phyloP scores from a whole-genome alignment of 2,329 filamentous ascomycete species.

The Parastagonospora avenae region DNA sequence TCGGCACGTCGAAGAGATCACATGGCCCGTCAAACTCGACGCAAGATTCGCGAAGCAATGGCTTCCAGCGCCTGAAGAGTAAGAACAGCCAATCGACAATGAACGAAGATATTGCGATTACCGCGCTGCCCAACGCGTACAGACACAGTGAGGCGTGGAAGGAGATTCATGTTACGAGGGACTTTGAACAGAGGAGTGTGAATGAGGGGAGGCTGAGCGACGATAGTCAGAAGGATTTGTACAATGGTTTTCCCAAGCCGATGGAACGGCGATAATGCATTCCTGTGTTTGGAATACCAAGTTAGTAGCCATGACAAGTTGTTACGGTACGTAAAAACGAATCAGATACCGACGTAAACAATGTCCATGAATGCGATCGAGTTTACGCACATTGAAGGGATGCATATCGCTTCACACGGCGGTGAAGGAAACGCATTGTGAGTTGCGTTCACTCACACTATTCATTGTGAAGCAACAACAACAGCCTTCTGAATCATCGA shows the following conservation, averaged over 20 bases:
- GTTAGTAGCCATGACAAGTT: too few relatives aligned
- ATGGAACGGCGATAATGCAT: background rate
- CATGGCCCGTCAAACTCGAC: background rate
- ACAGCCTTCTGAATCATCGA: too few relatives aligned
- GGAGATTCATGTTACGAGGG: constrained; percentile 2
- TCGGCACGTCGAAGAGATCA: background rate
- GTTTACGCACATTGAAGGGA: too few relatives aligned
- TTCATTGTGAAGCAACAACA: too few relatives aligned
- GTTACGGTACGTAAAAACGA: too few relatives aligned
- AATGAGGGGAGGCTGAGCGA: background rate
- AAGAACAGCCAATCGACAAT: background rate
- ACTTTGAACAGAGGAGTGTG: background rate
- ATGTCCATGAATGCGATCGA: too few relatives aligned
- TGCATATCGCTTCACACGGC: too few relatives aligned
- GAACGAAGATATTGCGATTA: background rate
- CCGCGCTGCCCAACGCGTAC: background rate
- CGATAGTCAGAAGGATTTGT: constrained; percentile 2
- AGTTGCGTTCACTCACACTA: too few relatives aligned
- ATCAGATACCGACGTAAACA: too few relatives aligned
- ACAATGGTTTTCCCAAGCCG: background rate
- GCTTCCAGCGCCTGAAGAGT: background rate
- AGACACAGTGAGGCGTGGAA: constrained; percentile 1
- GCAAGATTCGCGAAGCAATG: background rate
- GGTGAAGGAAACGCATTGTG: too few relatives aligned
- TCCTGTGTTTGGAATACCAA: background rate